These are phyloP conservation scores for Iberis pinnata DNA, from an alignment of 345 rosid genomes.

Conservation along the genomic window DNA sequence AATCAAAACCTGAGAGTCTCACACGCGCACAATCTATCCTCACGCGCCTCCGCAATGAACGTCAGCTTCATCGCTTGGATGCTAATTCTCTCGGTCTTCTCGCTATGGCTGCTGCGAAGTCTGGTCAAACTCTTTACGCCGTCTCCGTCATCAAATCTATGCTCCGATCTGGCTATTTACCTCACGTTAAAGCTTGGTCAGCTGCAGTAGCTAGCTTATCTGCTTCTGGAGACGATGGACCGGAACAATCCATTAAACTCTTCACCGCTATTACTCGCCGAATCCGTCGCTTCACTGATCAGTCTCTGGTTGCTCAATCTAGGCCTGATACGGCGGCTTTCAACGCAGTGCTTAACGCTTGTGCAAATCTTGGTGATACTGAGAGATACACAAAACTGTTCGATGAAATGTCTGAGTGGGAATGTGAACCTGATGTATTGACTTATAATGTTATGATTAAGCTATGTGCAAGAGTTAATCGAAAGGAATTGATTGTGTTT, in stretches of 20 bases:
- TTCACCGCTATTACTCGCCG: constrained; percentile 49
- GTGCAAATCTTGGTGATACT: constrained; percentile 68
- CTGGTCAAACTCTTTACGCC: constrained; percentile 70
- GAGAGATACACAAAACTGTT: constrained; percentile 57
- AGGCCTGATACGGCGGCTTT: constrained; percentile 78
- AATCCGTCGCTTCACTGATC: constrained; percentile 43
- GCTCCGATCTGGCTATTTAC: constrained; percentile 89
- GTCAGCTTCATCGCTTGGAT: constrained; percentile 85
- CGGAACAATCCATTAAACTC: constrained; percentile 50
- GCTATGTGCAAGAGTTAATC: constrained; percentile 60
- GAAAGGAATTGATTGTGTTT: constrained; percentile 68
- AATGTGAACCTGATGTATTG: constrained; percentile 64
- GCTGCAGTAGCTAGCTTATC: constrained; percentile 74
- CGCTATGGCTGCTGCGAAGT: constrained; percentile 64
- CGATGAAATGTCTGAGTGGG: constrained; percentile 56
- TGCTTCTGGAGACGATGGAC: constrained; percentile 58
- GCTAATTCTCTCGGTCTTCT: constrained; percentile 88
- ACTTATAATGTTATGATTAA: constrained; percentile 79
- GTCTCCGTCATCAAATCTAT: constrained; percentile 69
- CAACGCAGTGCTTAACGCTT: constrained; percentile 80
- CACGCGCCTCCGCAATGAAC: constrained; percentile 85
- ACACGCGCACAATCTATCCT: constrained; percentile 79
- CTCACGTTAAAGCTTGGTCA: constrained; percentile 87
- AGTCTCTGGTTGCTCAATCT: constrained; percentile 43
- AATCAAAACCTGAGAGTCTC: constrained; percentile 43